Percentiles rank a stretch among this genome's conserved stretches.
phyloP scores from a whole-genome alignment of 305 asterid genomes.

The Fraxinus floribunda region DNA sequence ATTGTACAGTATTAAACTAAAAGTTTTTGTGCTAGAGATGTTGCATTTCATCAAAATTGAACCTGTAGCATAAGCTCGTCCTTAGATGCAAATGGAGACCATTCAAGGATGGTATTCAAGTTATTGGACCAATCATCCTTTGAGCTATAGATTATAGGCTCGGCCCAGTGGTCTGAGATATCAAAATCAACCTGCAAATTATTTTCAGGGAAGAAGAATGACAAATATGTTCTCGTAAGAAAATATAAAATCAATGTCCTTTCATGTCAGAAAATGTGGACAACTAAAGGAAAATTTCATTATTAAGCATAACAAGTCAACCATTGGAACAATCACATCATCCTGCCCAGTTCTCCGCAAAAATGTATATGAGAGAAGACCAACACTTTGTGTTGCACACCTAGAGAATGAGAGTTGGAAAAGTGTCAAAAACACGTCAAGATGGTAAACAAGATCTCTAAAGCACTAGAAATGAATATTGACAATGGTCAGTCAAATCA shows the following conservation, averaged over 20 bases:
- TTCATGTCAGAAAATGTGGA: constrained; percentile 15
- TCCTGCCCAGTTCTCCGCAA: constrained; percentile 78
- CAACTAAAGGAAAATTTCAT: constrained; percentile 15
- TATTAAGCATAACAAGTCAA: constrained; percentile 30
- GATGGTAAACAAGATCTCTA: not conserved
- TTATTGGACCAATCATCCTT: constrained; percentile 77
- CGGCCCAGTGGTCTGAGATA: constrained; percentile 64
- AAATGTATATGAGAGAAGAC: constrained; percentile 89
- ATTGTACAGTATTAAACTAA: constrained; percentile 11
- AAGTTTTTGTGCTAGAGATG: constrained; percentile 11
- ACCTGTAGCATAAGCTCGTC: constrained; percentile 87
- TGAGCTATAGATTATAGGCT: constrained; percentile 67
- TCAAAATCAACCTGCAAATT: constrained; percentile 82
- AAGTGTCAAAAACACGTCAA: constrained; percentile 26
- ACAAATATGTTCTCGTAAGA: constrained; percentile 8
- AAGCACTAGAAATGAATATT: constrained; percentile 1
- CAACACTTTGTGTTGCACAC: constrained; percentile 82
- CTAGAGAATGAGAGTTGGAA: constrained; percentile 44
- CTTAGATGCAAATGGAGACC: constrained; percentile 88
- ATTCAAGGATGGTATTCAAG: constrained; percentile 76
- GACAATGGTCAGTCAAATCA: constrained; percentile 6
- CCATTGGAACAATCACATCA: constrained; percentile 97
- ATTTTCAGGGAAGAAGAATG: constrained; percentile 23
- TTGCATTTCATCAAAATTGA: constrained; percentile 28
- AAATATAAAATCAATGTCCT: not conserved